Evolutionary conservation across 805 yeast species (phyloP), one percentile per base, ranked within the genome.

Genomic region (Nakazawaea holstii): DNA sequence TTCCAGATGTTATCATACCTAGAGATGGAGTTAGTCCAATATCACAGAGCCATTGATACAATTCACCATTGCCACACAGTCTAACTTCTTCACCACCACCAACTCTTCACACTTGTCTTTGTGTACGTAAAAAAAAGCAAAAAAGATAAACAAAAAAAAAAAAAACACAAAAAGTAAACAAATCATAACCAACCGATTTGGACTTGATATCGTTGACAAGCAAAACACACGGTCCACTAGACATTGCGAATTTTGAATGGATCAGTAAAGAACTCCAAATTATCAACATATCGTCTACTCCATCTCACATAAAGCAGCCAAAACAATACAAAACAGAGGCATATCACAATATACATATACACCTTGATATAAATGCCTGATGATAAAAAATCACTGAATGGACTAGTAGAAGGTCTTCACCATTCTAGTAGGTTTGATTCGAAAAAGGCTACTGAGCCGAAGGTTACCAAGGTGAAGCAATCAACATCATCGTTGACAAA

Each of bases 351-450:
- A 11, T 10, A 30, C 11, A n/a, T 4, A n/a, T 30, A 30, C 6
- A 10, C n/a, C 3, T 6, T 11, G n/a, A 30, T 24, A 38, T 27
- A 26, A 31, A 38, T 38, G 41, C 32, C 41, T 27, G 14, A 27
- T 38, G 41, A 38, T 27, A 38, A 38, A 27, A 38, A 26, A 10
- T 27, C 41, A 38, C 24, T 26, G 31, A 38, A 28, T 38, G 13
- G 41, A 28, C 41, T 38, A 9, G 13, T 38, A 27, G 17, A 38
- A 38, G 32, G 41, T 13, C 41, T 38, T 24, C 39, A 28, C 41
- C 32, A 14, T 38, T 38, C 41, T 13, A 38, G 28, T 9, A 24
- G 39, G n/a, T 36, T 36, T 9, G 39, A 36, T 17, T 35, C 37
- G 8, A 14, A 20, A 20, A 20, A 20, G 24, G 24, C 24, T 20